These are phyloP conservation scores for Lathyrus aphaca DNA, from an alignment of 306 rosid species.

Conservation along the genomic window DNA sequence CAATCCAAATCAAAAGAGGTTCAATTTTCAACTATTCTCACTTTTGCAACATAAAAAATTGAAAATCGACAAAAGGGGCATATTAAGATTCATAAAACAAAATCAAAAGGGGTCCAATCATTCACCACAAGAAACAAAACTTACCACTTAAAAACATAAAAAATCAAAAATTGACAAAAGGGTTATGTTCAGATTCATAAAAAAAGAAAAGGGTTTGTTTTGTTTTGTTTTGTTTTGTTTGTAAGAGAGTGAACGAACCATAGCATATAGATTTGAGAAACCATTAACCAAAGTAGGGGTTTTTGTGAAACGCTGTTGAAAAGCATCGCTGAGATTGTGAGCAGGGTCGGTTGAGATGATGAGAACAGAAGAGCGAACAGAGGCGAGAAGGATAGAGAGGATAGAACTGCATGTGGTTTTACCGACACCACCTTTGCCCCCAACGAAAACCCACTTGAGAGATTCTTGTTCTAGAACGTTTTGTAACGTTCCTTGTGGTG, in stretches of 20 bases:
- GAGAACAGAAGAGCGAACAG: constrained; percentile 83
- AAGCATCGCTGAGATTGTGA: constrained; percentile 98
- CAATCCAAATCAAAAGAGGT: constrained; percentile 1
- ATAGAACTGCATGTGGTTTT: constrained; percentile 96
- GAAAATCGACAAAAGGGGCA: constrained; percentile 8
- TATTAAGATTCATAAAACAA: background rate
- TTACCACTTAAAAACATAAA: background rate
- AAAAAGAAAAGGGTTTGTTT: background rate
- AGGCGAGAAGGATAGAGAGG: constrained; percentile 77
- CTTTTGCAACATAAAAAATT: background rate
- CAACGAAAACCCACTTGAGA: constrained; percentile 96
- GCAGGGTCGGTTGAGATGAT: constrained; percentile 99
- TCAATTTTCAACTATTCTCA: constrained; percentile 29
- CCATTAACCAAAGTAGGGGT: constrained; percentile 89
- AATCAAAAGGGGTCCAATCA: constrained; percentile 17
- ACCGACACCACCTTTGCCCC: constrained; percentile 98
- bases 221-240: too few species aligned
- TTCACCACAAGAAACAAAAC: constrained; percentile 7
- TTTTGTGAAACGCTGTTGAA: constrained; percentile 92
- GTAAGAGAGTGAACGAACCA: constrained; percentile 49
- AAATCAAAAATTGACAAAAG: background rate
- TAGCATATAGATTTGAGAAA: constrained; percentile 86
- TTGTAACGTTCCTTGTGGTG: constrained; percentile 63
- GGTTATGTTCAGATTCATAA: constrained; percentile 28
- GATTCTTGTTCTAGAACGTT: constrained; percentile 81